A percentile compares a stretch with the other conserved stretches of the same genome.
These are phyloP conservation scores for Ajuga chamaepitys DNA, from an alignment of 257 asterid genomes.

Conservation along the genomic window DNA sequence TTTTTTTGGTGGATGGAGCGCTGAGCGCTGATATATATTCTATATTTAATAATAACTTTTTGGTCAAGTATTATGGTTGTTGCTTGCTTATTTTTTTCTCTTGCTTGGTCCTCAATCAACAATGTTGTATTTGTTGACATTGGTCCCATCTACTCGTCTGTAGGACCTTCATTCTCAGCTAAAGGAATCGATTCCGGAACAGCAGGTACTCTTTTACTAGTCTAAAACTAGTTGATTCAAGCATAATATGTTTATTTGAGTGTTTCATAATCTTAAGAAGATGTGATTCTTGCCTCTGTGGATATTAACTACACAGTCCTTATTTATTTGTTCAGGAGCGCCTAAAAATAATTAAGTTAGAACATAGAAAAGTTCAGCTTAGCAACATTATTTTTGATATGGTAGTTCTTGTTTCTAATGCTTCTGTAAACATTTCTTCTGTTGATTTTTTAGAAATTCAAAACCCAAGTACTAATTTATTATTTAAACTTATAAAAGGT, in stretches of 20 bases:
- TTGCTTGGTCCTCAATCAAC: constrained; percentile 5
- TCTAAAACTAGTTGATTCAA: neutral
- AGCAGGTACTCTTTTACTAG: constrained; percentile 44
- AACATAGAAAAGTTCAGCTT: constrained; percentile 77
- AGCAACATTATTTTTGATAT: constrained; percentile 85
- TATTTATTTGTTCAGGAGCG: constrained; percentile 50
- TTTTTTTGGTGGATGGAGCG: too few species aligned
- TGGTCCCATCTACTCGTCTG: constrained; percentile 5
- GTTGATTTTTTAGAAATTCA: neutral
- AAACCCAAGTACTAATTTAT: neutral
- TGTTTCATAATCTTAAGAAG: neutral
- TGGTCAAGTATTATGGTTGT: neutral
- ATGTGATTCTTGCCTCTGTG: neutral
- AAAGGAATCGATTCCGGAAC: constrained; percentile 80
- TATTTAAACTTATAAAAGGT: constrained; percentile 41
- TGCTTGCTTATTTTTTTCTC: neutral
- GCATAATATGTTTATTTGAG: neutral
- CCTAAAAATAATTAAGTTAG: constrained; percentile 64
- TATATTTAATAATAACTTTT: neutral
- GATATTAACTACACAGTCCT: neutral
- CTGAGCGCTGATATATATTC: neutral
- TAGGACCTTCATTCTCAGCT: constrained; percentile 84
- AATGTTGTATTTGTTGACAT: neutral
- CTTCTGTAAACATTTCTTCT: neutral
- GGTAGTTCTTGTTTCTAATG: constrained; percentile 35